Conservation (phyloP, 768 basidiomycete species). For the Boletellus ananas region DNA sequence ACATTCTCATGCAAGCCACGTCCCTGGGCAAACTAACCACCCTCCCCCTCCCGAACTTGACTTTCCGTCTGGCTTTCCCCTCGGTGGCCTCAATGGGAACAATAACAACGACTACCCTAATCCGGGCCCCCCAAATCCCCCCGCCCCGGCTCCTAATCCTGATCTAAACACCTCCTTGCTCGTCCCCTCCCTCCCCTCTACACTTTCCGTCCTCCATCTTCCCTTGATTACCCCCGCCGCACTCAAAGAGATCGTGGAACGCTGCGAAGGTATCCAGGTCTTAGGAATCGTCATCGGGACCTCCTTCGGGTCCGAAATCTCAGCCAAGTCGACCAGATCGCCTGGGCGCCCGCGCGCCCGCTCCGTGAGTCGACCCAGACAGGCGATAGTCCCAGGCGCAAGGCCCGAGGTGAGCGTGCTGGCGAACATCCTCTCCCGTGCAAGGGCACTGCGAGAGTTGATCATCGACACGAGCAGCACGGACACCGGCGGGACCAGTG, state of each 20-base stretch:
- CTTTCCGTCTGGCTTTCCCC: conserved; percentile 5
- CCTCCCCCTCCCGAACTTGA: not conserved
- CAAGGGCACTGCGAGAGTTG: conserved; percentile 12
- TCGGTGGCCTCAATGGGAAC: conserved; percentile 2
- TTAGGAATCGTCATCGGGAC: conserved; percentile 19
- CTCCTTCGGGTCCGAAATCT: conserved; percentile 2
- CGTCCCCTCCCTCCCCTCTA: conserved; percentile 30
- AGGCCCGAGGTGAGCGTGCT: conserved; percentile 16
- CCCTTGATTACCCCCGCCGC: conserved; percentile 20
- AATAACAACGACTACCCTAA: not conserved
- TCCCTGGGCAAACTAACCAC: not conserved
- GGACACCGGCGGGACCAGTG: not conserved
- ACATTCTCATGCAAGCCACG: too few relatives aligned
- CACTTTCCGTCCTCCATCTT: conserved; percentile 31
- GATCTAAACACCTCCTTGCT: conserved; percentile 20
- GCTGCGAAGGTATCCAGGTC: conserved; percentile 13
- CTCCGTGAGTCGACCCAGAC: not conserved
- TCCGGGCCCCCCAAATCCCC: not conserved
- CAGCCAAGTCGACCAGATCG: not conserved
- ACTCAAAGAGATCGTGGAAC: conserved; percentile 21
- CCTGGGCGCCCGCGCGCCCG: not conserved
- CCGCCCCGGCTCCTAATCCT: conserved; percentile 14
- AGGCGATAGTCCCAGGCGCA: not conserved
- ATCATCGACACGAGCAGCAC: conserved; percentile 14
- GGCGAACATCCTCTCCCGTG: conserved; percentile 11